These are phyloP conservation scores for Zygotorulaspora florentina DNA, from an alignment of 805 yeast species.

Conservation along the genomic window DNA sequence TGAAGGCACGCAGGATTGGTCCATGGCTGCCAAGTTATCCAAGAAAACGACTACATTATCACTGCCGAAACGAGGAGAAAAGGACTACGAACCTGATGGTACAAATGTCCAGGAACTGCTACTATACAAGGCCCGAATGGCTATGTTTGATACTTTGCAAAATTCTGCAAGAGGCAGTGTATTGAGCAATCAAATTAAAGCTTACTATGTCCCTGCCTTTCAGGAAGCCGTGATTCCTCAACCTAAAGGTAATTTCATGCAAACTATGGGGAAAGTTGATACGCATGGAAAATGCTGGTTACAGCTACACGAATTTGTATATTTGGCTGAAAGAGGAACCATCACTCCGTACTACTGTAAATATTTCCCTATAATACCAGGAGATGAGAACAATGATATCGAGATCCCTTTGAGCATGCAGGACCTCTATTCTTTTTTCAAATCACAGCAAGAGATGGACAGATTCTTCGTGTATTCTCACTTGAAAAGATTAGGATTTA, in stretches of 20 bases:
- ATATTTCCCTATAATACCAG: constrained; percentile 11
- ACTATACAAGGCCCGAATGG: constrained; percentile 52
- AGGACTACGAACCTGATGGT: constrained; percentile 83
- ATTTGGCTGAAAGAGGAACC: constrained; percentile 78
- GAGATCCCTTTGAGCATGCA: constrained; percentile 53
- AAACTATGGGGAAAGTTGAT: constrained; percentile 64
- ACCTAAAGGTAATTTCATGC: constrained; percentile 71
- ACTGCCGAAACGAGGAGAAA: constrained; percentile 71
- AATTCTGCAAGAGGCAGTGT: constrained; percentile 44
- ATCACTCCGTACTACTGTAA: constrained; percentile 39
- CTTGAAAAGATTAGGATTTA: constrained; percentile 73
- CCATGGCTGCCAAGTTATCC: constrained; percentile 33
- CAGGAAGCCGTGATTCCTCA: constrained; percentile 39
- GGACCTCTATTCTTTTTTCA: constrained; percentile 53
- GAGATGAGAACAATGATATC: constrained; percentile 18
- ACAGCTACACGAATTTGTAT: constrained; percentile 64
- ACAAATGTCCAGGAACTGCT: constrained; percentile 47
- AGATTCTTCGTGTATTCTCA: constrained; percentile 65
- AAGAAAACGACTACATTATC: constrained; percentile 18
- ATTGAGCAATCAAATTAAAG: constrained; percentile 48
- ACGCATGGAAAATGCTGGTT: constrained; percentile 48
- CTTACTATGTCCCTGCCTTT: constrained; percentile 41
- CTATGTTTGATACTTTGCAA: constrained; percentile 67
- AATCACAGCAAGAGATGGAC: constrained; percentile 43
- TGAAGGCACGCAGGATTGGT: constrained; percentile 56